phyloP scores from a whole-genome alignment of 2,329 filamentous ascomycete genomes.

The Dryadomyces quercus-mongolicae region DNA sequence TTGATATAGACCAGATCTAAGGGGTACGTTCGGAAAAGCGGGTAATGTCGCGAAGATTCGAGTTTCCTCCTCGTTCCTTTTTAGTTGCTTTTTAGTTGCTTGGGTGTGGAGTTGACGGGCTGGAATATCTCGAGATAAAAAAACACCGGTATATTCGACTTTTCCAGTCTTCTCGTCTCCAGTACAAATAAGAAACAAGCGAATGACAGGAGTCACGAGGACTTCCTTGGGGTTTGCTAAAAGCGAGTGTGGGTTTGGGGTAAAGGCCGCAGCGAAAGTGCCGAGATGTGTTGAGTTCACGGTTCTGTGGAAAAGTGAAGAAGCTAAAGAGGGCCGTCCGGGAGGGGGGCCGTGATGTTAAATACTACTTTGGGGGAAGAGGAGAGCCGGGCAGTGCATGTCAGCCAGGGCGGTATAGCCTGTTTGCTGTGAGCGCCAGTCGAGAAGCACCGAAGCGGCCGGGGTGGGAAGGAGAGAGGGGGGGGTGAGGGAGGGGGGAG shows the following conservation, averaged over 20 bases:
- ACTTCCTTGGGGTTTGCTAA: slow-evolving; percentile 44
- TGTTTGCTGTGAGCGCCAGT: not conserved
- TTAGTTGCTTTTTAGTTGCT: not conserved
- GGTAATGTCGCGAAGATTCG: not conserved
- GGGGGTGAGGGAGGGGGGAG: not conserved
- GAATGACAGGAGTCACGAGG: slow-evolving; percentile 67
- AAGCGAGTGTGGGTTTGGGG: slow-evolving; percentile 36
- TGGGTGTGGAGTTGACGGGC: not conserved
- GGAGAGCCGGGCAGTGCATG: not conserved
- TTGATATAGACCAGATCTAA: too few relatives aligned
- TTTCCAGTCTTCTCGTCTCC: slow-evolving; percentile 8
- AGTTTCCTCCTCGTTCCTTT: not conserved
- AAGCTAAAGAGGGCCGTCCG: slow-evolving; percentile 6
- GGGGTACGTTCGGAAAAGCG: not conserved
- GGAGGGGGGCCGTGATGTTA: slow-evolving; percentile 1
- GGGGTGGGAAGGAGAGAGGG: not conserved
- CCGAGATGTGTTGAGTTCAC: slow-evolving; percentile 14
- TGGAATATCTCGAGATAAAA: not conserved
- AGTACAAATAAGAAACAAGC: slow-evolving; percentile 44
- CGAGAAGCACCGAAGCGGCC: slow-evolving; percentile 4
- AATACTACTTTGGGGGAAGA: not conserved
- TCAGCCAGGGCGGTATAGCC: not conserved
- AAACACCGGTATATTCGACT: not conserved
- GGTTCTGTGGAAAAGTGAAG: slow-evolving; percentile 2
- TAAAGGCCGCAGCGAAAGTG: slow-evolving; percentile 24